phyloP scores from a whole-genome alignment of 73 alveolate species.

The Paramecium biaurelia region DNA sequence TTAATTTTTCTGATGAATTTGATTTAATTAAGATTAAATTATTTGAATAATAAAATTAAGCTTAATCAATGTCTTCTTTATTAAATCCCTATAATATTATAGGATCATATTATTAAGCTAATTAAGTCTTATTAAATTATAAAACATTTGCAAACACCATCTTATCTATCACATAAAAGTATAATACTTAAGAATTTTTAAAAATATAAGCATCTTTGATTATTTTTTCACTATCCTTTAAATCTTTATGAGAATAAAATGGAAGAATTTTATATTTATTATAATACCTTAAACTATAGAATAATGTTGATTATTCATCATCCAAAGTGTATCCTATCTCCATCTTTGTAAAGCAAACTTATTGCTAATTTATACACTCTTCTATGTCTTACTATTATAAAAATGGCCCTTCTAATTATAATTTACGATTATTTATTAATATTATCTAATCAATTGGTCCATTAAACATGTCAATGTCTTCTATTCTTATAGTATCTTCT shows the following conservation, averaged over 20 bases:
- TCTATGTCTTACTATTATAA: background rate
- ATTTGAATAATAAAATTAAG: background rate
- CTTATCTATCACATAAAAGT: background rate
- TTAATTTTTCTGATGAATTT: background rate
- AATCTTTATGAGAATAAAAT: background rate
- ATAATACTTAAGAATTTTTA: background rate
- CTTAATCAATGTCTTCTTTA: background rate
- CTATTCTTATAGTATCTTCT: background rate
- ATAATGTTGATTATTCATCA: background rate
- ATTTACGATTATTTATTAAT: background rate
- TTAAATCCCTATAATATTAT: background rate
- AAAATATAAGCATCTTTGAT: background rate
- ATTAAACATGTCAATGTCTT: background rate
- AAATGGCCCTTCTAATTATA: background rate
- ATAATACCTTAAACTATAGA: background rate
- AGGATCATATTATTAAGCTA: background rate
- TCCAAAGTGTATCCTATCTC: background rate
- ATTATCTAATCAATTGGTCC: background rate
- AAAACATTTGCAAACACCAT: background rate
- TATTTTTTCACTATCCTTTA: background rate
- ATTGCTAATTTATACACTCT: background rate
- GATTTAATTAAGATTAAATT: background rate
- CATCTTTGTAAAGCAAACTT: background rate
- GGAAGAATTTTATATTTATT: background rate
- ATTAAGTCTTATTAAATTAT: background rate